These are phyloP conservation scores for Sugiyamaella pinicola DNA, from an alignment of 1,139 yeast species.

Conservation along the genomic window DNA sequence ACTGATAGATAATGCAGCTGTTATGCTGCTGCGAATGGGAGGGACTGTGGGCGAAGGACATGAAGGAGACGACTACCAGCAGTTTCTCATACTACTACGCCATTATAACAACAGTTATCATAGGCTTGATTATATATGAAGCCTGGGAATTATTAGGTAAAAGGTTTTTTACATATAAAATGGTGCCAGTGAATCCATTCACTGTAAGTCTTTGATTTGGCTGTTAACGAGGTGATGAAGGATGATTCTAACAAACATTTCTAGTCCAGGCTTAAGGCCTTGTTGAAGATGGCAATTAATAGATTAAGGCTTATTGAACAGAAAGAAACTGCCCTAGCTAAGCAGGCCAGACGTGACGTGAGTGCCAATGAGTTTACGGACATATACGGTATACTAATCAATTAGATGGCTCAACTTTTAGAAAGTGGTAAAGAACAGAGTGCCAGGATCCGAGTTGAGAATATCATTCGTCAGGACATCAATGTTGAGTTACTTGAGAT, in stretches of 20 bases:
- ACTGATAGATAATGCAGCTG: conserved; percentile 2
- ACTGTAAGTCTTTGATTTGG: conserved; percentile 23
- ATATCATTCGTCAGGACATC: conserved; percentile 81
- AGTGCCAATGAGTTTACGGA: conserved; percentile 20
- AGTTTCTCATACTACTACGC: background rate
- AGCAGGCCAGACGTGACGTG: conserved; percentile 70
- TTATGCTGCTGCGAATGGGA: background rate
- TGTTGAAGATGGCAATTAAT: conserved; percentile 78
- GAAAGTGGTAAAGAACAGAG: conserved; percentile 75
- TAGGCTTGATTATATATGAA: background rate
- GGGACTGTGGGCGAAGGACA: background rate
- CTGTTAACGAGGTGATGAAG: background rate
- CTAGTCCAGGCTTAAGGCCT: conserved; percentile 58
- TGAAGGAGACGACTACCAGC: background rate
- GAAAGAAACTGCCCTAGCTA: conserved; percentile 77
- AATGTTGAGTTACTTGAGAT: conserved; percentile 79
- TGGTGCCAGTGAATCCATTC: conserved; percentile 23
- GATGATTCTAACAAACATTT: background rate
- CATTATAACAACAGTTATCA: background rate
- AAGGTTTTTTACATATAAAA: background rate
- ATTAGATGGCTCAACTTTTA: conserved; percentile 70
- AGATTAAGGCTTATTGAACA: conserved; percentile 79
- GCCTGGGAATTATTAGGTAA: background rate
- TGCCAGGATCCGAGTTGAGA: conserved; percentile 83
- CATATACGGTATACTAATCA: background rate